Conservation (phyloP, 306 rosid species). For the Inga laurina region DNA sequence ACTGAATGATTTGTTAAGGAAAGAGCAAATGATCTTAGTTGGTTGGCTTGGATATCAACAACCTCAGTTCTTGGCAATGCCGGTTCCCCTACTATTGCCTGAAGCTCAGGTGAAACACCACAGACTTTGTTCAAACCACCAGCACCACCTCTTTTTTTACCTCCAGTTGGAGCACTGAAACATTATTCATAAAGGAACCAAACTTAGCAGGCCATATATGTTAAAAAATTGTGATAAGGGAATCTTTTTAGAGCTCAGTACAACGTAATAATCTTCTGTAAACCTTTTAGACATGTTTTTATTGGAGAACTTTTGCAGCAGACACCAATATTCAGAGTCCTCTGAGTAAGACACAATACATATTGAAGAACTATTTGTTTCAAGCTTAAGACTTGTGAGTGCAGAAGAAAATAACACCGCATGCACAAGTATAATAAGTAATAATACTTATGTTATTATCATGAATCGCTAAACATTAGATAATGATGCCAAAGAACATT, state of each 20-base stretch:
- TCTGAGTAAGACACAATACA: not conserved
- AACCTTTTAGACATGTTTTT: not conserved
- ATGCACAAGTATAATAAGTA: not conserved
- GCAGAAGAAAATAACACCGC: conserved; percentile 7
- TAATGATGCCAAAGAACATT: conserved; percentile 17
- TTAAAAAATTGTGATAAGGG: not conserved
- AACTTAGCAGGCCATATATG: conserved; percentile 13
- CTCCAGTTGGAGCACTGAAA: conserved; percentile 54
- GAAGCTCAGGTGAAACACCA: conserved; percentile 78
- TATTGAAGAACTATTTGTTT: not conserved
- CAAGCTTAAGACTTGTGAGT: not conserved
- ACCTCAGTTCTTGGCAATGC: conserved; percentile 86
- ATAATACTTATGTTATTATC: not conserved
- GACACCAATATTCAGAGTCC: not conserved
- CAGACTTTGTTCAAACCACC: conserved; percentile 83
- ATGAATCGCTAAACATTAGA: conserved; percentile 6
- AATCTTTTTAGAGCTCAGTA: not conserved
- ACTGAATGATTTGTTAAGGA: not conserved
- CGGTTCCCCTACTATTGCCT: conserved; percentile 71
- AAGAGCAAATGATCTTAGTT: not conserved
- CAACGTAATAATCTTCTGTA: not conserved
- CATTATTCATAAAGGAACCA: conserved; percentile 5
- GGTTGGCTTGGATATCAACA: conserved; percentile 3
- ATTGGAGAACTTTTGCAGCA: not conserved
- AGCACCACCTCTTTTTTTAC: conserved; percentile 73